Evolutionary conservation across 2,329 filamentous ascomycete species (phyloP).

Genomic region (Chrysosporium keratinophilum): DNA sequence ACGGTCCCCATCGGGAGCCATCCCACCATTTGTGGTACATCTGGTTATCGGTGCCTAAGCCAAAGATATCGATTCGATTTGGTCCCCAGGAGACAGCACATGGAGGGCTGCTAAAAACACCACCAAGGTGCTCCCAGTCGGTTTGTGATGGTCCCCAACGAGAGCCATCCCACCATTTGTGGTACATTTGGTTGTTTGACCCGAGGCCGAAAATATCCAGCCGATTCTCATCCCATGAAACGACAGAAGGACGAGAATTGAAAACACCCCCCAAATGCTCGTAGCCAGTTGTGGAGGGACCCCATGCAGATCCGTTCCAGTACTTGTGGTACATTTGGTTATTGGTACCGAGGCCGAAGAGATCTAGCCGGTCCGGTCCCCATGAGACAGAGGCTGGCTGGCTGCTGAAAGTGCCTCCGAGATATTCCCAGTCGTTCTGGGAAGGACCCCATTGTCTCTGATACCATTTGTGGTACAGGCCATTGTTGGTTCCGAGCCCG

Average conservation of each 20-base stretch:
- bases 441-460: constrained; percentile 16
- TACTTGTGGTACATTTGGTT: constrained; percentile 23
- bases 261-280: constrained; percentile 18
- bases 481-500: constrained; percentile 16
- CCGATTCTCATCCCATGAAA: constrained; percentile 17
- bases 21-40: constrained; percentile 19
- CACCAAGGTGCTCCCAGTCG: constrained; percentile 18
- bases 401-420: constrained; percentile 23
- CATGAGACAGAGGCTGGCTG: constrained; percentile 22
- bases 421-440: constrained; percentile 21
- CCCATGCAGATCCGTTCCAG: constrained; percentile 20
- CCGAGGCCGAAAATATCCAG: constrained; percentile 20
- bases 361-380: constrained; percentile 21
- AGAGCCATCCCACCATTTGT: constrained; percentile 17
- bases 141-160: constrained; percentile 13
- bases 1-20: constrained; percentile 14
- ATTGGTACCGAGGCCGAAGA: constrained; percentile 24
- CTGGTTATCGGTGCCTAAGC: constrained; percentile 16
- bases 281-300: constrained; percentile 12
- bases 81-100: constrained; percentile 18
- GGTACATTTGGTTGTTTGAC: constrained; percentile 17
- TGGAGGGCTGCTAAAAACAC: constrained; percentile 17
- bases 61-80: constrained; percentile 19
- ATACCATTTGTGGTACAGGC: constrained; percentile 17
- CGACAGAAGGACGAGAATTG: constrained; percentile 16